These are phyloP conservation scores for Flaveria sonorensis DNA, from an alignment of 129 eudicot species.

Conservation along the genomic window DNA sequence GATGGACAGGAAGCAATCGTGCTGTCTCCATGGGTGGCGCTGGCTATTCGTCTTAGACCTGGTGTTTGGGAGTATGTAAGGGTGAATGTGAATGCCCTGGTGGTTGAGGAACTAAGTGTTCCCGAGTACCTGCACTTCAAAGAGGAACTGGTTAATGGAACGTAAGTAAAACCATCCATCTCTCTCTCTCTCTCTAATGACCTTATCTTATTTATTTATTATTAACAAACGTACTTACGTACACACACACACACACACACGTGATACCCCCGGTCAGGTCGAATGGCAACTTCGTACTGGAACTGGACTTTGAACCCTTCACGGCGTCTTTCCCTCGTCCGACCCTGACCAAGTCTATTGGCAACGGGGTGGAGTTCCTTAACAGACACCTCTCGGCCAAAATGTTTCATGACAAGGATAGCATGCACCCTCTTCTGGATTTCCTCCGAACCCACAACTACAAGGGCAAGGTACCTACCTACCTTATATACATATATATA, in stretches of 20 bases:
- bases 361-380: constrained; percentile 97
- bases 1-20: constrained; percentile 81
- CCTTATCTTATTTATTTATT: too few relatives aligned
- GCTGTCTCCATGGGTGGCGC: constrained; percentile 81
- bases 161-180: too few relatives aligned
- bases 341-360: constrained; percentile 88
- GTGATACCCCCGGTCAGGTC: too few relatives aligned
- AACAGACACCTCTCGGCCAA: constrained; percentile 95
- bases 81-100: constrained; percentile 60
- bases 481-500: too few relatives aligned
- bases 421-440: constrained; percentile 91
- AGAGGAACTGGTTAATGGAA: constrained; percentile 61
- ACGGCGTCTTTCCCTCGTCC: constrained; percentile 84
- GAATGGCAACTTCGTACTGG: constrained; percentile 83
- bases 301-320: constrained; percentile 90
- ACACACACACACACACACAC: too few relatives aligned
- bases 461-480: constrained; percentile 70
- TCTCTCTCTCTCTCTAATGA: too few relatives aligned
- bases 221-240: too few relatives aligned
- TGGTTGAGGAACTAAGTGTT: constrained; percentile 65
- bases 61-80: constrained; percentile 96
- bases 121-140: constrained; percentile 77
- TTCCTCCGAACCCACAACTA: constrained; percentile 71
- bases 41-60: constrained; percentile 85
- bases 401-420: constrained; percentile 95